Base-by-base conservation (phyloP, 78 protist species). In the Dictyostelium firmibasis region DNA sequence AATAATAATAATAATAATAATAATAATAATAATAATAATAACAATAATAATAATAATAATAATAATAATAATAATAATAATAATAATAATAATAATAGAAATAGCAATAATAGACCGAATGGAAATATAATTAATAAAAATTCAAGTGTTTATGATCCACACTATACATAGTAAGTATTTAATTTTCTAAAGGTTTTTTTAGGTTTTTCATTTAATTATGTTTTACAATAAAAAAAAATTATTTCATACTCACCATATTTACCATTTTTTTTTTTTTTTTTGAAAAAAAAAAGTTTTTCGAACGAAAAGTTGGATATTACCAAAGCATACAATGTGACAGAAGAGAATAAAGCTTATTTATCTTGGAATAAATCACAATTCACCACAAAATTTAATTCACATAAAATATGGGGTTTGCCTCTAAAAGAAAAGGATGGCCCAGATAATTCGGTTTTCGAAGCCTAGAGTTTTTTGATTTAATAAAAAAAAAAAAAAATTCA, bases 261-360 rank as follows among this genome's bases (percentile, higher is more conserved):
- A n/a, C n/a, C n/a, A n/a, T n/a, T n/a, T n/a, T n/a, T n/a, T n/a
- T n/a, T n/a, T n/a, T n/a, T n/a, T n/a, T n/a, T n/a, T n/a, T n/a
- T n/a, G n/a, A 50, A 50, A 50, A 50, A 50, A 50, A 50, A 16
- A 50, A 16, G 23, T 43, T 33, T 36, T 75, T 75, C 81, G 16
- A 75, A 75, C 20, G 81, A 75, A 75, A 75, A 75, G 20, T 16
- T 36, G 20, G 81, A 75, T 36, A 75, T 75, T 35, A 75, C 81
- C 18, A 36, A 35, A 23, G 81, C 81, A 20, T 75, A 75, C 36
- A 75, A 75, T 75, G 36, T 75, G 20, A 75, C 16, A 7, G 47
- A 75, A 7, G 81, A 75, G 9, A 75, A 75, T 36, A 75, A 35
- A 20, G 57, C 47, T 29, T 75, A 36, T 5, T 11, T 75, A 75